Evolutionary conservation across 208 protist species (phyloP).

Genomic region (Acanthamoeba healyi): DNA sequence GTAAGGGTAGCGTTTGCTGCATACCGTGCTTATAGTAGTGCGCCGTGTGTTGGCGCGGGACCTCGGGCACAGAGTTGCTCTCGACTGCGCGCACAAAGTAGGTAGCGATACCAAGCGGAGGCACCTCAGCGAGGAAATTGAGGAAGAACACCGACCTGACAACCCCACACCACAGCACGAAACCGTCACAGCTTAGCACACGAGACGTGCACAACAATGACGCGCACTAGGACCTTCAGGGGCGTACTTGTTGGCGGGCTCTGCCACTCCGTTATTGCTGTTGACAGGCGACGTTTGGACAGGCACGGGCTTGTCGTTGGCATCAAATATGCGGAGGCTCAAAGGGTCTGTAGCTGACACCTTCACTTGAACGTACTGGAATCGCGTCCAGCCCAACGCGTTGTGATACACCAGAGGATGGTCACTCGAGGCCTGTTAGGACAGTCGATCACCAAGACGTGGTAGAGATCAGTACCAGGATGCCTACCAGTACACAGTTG

Average conservation of each 20-base stretch:
- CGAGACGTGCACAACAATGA: background rate
- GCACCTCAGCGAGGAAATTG: conserved; percentile 42
- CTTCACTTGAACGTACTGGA: conserved; percentile 65
- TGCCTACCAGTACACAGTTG: background rate
- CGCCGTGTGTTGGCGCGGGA: background rate
- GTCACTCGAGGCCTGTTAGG: background rate
- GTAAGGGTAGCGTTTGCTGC: too few species aligned
- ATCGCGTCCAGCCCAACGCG: conserved; percentile 37
- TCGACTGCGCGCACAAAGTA: conserved; percentile 20
- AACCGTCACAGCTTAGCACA: background rate
- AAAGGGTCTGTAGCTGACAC: background rate
- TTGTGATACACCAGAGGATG: conserved; percentile 71
- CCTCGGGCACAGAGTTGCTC: background rate
- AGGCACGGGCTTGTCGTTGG: conserved; percentile 29
- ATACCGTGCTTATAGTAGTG: background rate
- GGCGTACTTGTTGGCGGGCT: too few species aligned
- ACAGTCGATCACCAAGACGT: too few species aligned
- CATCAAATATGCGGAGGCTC: background rate
- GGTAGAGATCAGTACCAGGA: too few species aligned
- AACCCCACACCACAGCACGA: background rate
- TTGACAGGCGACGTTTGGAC: background rate
- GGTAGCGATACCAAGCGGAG: conserved; percentile 72
- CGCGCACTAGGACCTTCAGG: background rate
- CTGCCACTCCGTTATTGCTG: background rate
- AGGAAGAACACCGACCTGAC: conserved; percentile 34